A percentile compares a stretch with the other conserved stretches of the same genome.
These are phyloP conservation scores for Auricularia sp. DNA, from an alignment of 768 basidiomycete species.

Conservation along the genomic window DNA sequence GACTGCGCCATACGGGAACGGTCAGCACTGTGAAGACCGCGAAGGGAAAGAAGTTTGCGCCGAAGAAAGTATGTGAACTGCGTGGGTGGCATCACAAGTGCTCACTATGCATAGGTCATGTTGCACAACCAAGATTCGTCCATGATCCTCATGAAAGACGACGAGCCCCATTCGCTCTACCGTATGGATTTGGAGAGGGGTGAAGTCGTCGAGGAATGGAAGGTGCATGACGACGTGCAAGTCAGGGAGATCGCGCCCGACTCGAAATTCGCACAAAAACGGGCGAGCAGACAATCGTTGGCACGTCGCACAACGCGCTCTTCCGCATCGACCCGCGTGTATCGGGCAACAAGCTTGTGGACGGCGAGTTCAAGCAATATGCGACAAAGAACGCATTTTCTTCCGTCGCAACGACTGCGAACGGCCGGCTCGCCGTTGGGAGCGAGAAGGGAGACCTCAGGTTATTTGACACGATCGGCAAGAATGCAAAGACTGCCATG, in stretches of 20 bases:
- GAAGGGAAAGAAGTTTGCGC: slow-evolving; percentile 77
- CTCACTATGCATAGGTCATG: slow-evolving; percentile 58
- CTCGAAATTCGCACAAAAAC: slow-evolving; percentile 91
- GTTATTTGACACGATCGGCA: slow-evolving; percentile 90
- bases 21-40: slow-evolving; percentile 75
- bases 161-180: slow-evolving; percentile 72
- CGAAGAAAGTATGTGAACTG: slow-evolving; percentile 55
- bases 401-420: slow-evolving; percentile 77
- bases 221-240: slow-evolving; percentile 79
- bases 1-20: slow-evolving; percentile 77
- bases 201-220: slow-evolving; percentile 98
- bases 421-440: slow-evolving; percentile 83
- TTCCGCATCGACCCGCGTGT: slow-evolving; percentile 98
- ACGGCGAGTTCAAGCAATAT: slow-evolving; percentile 94
- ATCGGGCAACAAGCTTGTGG: slow-evolving; percentile 85
- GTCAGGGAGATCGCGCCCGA: slow-evolving; percentile 89
- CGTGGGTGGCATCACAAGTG: background rate
- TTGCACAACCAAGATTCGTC: slow-evolving; percentile 92
- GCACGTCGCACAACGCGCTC: slow-evolving; percentile 85
- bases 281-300: slow-evolving; percentile 85
- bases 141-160: slow-evolving; percentile 86
- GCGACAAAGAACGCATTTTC: slow-evolving; percentile 92
- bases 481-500: slow-evolving; percentile 97
- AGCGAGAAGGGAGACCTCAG: slow-evolving; percentile 96
- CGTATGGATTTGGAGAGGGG: slow-evolving; percentile 89